phyloP scores from a whole-genome alignment of 306 rosid species.

The Begonia loranthoides region DNA sequence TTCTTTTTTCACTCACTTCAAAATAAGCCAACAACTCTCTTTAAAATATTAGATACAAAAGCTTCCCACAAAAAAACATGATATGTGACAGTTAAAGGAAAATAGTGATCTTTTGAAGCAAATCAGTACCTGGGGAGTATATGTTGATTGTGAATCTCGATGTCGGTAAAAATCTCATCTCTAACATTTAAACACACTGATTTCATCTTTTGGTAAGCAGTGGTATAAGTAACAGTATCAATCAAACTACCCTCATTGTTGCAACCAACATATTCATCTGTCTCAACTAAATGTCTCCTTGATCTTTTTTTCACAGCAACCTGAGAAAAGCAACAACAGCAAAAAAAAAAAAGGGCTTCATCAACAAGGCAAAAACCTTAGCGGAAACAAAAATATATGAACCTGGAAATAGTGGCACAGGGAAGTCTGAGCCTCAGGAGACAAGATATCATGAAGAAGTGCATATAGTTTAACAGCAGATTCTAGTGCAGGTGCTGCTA shows the following conservation, averaged over 20 bases:
- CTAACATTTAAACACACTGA: slow-evolving; percentile 52
- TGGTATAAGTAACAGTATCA: slow-evolving; percentile 42
- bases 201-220: slow-evolving; percentile 89
- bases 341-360: slow-evolving; percentile 8
- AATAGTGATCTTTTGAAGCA: slow-evolving; percentile 3
- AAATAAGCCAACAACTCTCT: too few relatives aligned
- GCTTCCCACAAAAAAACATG: too few relatives aligned
- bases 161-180: slow-evolving; percentile 69
- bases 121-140: slow-evolving; percentile 81
- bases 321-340: slow-evolving; percentile 25
- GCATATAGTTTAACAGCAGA: slow-evolving; percentile 88
- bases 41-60: too few relatives aligned
- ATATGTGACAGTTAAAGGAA: too few relatives aligned
- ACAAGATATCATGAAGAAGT: slow-evolving; percentile 82
- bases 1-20: too few relatives aligned
- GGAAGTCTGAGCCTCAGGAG: slow-evolving; percentile 90
- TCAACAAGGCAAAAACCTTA: neutral
- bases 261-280: slow-evolving; percentile 72
- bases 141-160: slow-evolving; percentile 80
- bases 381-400: slow-evolving; percentile 12
- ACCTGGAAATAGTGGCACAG: slow-evolving; percentile 98
- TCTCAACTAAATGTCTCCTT: slow-evolving; percentile 70
- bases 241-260: slow-evolving; percentile 52
- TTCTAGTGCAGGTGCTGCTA: slow-evolving; percentile 76
- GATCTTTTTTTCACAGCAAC: slow-evolving; percentile 92